Evolutionary conservation across 768 basidiomycete genomes (phyloP).

Genomic region (Mycena latifolia): DNA sequence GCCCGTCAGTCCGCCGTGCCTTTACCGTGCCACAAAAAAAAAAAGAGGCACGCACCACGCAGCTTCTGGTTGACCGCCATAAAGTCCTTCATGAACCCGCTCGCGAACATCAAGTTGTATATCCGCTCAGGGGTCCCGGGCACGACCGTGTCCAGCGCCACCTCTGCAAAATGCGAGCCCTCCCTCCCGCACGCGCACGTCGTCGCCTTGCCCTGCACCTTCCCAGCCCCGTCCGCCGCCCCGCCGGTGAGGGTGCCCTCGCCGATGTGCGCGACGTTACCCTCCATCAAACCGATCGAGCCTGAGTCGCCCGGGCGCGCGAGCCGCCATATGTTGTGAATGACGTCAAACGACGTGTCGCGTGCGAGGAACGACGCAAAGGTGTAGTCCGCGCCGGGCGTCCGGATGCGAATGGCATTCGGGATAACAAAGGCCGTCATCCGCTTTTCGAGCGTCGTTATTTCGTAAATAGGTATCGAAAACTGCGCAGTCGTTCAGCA

Average conservation of each 20-base stretch:
- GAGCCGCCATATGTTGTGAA: conserved; percentile 95
- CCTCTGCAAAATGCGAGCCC: conserved; percentile 78
- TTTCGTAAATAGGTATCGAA: conserved; percentile 89
- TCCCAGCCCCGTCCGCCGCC: conserved; percentile 14
- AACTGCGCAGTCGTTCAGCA: conserved; percentile 67
- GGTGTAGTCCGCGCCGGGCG: conserved; percentile 85
- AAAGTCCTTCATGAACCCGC: conserved; percentile 96
- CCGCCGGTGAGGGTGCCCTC: conserved; percentile 39
- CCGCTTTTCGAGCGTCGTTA: conserved; percentile 90
- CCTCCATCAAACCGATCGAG: conserved; percentile 52
- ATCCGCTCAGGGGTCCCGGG: conserved; percentile 96
- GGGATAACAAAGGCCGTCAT: conserved; percentile 99
- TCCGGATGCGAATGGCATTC: conserved; percentile 93
- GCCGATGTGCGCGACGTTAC: conserved; percentile 36
- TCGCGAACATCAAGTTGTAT: conserved; percentile 95
- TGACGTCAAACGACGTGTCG: conserved; percentile 96
- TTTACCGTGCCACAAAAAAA: neutral
- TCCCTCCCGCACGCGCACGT: conserved; percentile 80
- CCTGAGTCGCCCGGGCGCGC: conserved; percentile 76
- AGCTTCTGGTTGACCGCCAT: conserved; percentile 92
- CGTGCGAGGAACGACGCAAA: conserved; percentile 97
- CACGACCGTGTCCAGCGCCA: conserved; percentile 81
- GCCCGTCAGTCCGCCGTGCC: too few relatives aligned
- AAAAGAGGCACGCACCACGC: conserved; percentile 67
- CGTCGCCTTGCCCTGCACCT: conserved; percentile 64